phyloP scores from a whole-genome alignment of 2,329 filamentous ascomycete genomes.

The Pseudogymnoascus sp. region DNA sequence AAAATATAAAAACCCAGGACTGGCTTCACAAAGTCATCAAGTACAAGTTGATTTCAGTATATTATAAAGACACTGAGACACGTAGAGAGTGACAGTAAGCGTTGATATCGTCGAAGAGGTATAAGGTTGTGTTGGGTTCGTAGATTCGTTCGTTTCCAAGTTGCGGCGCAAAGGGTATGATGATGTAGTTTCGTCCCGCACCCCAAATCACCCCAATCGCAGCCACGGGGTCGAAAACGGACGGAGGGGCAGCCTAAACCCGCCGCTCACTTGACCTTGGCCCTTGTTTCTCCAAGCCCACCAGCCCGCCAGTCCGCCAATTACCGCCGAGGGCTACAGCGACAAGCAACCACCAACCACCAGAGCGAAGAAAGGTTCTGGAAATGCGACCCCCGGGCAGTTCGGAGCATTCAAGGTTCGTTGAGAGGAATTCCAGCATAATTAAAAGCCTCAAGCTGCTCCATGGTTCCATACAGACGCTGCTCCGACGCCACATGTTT shows the following conservation, averaged over 20 bases:
- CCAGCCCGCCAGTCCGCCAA: not conserved
- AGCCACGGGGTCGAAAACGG: slow-evolving; percentile 1
- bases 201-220: not conserved
- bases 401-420: not conserved
- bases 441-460: not conserved
- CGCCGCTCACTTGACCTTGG: not conserved
- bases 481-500: slow-evolving; percentile 1
- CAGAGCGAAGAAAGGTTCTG: not conserved
- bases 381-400: not conserved
- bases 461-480: not conserved
- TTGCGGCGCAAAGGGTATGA: slow-evolving; percentile 6
- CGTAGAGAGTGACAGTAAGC: not conserved
- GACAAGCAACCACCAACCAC: not conserved
- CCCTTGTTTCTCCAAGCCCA: not conserved
- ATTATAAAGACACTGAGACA: not conserved
- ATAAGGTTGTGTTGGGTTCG: not conserved
- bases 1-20: not conserved
- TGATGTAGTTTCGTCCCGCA: slow-evolving; percentile 2
- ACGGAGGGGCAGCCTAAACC: not conserved
- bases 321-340: not conserved
- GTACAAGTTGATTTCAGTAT: not conserved
- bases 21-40: not conserved
- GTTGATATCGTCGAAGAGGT: not conserved
- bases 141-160: slow-evolving; percentile 2
- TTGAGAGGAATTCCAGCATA: not conserved